These are phyloP conservation scores for Fagus crenata DNA, from an alignment of 306 rosid genomes.

Conservation along the genomic window DNA sequence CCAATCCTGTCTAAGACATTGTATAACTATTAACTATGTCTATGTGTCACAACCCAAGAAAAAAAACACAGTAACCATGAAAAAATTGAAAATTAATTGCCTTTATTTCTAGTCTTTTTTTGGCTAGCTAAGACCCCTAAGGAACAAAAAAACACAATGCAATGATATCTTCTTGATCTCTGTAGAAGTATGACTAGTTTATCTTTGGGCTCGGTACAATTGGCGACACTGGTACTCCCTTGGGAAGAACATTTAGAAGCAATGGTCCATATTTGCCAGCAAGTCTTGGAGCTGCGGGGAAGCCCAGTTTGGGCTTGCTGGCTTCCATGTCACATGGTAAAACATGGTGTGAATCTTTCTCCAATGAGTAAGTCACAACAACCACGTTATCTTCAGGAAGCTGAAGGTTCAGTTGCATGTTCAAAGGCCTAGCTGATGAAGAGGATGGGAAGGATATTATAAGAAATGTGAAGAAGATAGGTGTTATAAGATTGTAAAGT, in stretches of 20 bases:
- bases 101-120: no score
- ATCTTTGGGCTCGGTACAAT: constrained; percentile 68
- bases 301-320: constrained; percentile 1
- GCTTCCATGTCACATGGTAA: constrained; percentile 15
- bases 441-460: constrained; percentile 9
- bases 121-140: no score
- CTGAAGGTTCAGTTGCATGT: constrained; percentile 2
- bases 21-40: no score
- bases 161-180: no score
- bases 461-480: constrained; percentile 19
- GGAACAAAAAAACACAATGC: no score
- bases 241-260: constrained; percentile 68
- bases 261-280: constrained; percentile 38
- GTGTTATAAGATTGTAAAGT: neutral
- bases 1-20: no score
- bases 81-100: no score
- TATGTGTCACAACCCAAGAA: no score
- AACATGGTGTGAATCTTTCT: constrained; percentile 3
- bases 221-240: constrained; percentile 39
- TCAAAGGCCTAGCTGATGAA: constrained; percentile 39
- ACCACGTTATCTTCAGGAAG: constrained; percentile 27
- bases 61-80: no score
- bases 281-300: constrained; percentile 9
- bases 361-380: neutral
- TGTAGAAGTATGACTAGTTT: constrained; percentile 23